phyloP scores from a whole-genome alignment of 78 protist genomes.

The Cavenderia fasciculata region DNA sequence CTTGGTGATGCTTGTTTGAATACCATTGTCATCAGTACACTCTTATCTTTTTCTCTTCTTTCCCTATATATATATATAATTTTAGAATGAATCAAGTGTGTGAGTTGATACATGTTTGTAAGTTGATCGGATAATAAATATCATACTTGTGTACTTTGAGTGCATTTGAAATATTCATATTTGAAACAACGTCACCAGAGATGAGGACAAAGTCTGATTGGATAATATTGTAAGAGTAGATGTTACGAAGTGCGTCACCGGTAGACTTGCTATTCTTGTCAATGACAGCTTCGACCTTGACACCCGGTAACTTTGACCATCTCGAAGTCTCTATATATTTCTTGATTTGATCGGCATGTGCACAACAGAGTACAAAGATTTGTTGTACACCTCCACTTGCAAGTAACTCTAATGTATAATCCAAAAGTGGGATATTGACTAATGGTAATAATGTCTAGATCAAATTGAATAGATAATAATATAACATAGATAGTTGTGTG shows the following conservation, averaged over 20 bases:
- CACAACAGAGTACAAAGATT: slow-evolving; percentile 80
- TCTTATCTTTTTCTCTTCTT: slow-evolving; percentile 82
- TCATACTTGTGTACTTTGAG: slow-evolving; percentile 83
- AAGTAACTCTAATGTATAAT: slow-evolving; percentile 92
- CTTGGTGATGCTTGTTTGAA: slow-evolving; percentile 48
- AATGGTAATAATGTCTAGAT: slow-evolving; percentile 84
- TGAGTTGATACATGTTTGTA: too few species aligned
- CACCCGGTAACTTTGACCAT: slow-evolving; percentile 64
- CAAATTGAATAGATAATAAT: neutral
- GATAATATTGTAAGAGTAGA: slow-evolving; percentile 74
- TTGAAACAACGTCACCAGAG: slow-evolving; percentile 87
- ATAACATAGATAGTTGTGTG: neutral
- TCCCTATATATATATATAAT: slow-evolving; percentile 6
- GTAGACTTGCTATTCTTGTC: slow-evolving; percentile 27
- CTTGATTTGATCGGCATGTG: slow-evolving; percentile 75
- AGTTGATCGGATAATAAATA: too few species aligned
- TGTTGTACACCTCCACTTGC: slow-evolving; percentile 85
- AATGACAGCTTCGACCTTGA: slow-evolving; percentile 18
- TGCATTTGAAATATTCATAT: slow-evolving; percentile 78
- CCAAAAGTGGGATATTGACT: slow-evolving; percentile 86
- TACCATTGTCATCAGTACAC: slow-evolving; percentile 85
- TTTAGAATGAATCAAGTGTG: too few species aligned
- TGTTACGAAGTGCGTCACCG: slow-evolving; percentile 90
- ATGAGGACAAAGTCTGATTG: slow-evolving; percentile 84
- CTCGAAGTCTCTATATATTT: slow-evolving; percentile 68